phyloP scores from a whole-genome alignment of 352 stramenopile species.

The Globisporangium cylindrosporum region DNA sequence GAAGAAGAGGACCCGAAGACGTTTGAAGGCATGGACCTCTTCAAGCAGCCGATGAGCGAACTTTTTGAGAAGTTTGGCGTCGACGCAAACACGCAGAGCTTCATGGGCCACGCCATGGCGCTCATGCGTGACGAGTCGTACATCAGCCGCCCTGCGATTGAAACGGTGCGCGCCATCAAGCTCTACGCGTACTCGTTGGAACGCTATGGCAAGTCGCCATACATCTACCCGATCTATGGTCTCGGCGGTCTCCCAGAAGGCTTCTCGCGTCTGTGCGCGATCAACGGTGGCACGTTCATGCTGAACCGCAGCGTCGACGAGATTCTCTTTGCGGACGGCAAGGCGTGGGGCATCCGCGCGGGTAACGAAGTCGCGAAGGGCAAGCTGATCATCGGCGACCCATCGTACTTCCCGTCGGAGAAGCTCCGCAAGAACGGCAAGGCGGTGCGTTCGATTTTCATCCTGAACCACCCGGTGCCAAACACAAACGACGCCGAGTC shows the following conservation, averaged over 20 bases:
- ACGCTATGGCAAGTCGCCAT: conserved; percentile 96
- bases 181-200: conserved; percentile 98
- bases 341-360: conserved; percentile 91
- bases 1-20: conserved; percentile 91
- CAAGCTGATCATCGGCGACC: conserved; percentile 98
- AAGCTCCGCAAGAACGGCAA: conserved; percentile 93
- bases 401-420: conserved; percentile 96
- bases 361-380: conserved; percentile 96
- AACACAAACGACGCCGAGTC: conserved; percentile 96
- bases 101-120: conserved; percentile 99
- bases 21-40: conserved; percentile 92
- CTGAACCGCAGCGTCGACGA: conserved; percentile 96
- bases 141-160: conserved; percentile 83
- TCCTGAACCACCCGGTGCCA: conserved; percentile 98
- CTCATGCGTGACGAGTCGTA: conserved; percentile 94
- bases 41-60: conserved; percentile 96
- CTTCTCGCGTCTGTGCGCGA: conserved; percentile 98
- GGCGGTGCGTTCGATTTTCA: conserved; percentile 98
- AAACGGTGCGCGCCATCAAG: conserved; percentile 96
- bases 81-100: conserved; percentile 97
- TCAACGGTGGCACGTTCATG: conserved; percentile 99
- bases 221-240: conserved; percentile 99
- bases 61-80: conserved; percentile 98
- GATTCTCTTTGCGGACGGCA: conserved; percentile 92
- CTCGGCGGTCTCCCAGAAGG: conserved; percentile 97